phyloP scores from a whole-genome alignment of 257 asterid genomes.

The Paulownia fortunei region DNA sequence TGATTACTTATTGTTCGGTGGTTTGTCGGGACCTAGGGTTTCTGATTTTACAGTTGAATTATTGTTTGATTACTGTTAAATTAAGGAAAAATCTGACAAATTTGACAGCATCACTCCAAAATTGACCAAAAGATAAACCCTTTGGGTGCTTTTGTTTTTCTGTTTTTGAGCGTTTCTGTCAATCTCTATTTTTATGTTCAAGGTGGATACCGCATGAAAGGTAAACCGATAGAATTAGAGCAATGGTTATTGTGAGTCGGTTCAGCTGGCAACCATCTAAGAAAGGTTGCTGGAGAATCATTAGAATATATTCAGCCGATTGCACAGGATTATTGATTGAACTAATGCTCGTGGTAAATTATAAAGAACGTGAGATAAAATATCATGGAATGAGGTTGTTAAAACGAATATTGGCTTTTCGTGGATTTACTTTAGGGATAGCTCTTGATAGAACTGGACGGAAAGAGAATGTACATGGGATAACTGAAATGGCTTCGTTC shows the following conservation, averaged over 20 bases:
- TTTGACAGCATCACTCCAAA: not conserved
- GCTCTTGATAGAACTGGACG: not conserved
- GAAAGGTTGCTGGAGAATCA: not conserved
- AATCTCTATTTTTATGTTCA: not conserved
- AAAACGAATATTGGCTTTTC: not conserved
- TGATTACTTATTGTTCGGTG: not conserved
- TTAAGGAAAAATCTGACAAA: not conserved
- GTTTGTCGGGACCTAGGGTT: constrained; percentile 2
- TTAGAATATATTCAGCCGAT: not conserved
- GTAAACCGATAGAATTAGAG: not conserved
- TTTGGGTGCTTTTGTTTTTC: not conserved
- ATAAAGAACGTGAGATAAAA: not conserved
- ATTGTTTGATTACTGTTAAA: not conserved
- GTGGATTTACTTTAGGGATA: not conserved
- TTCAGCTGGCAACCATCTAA: not conserved
- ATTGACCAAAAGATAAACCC: not conserved
- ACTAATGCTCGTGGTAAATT: not conserved
- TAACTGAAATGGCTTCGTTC: not conserved
- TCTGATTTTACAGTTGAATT: not conserved
- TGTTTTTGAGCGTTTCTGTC: not conserved
- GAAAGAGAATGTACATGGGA: not conserved
- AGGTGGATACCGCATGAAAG: not conserved
- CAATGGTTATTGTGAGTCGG: not conserved
- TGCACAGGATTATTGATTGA: not conserved
- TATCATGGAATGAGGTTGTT: not conserved